Evolutionary conservation across 345 rosid species (phyloP), one percentile per base, ranked within the genome.

Genomic region (Mangifera indica): DNA sequence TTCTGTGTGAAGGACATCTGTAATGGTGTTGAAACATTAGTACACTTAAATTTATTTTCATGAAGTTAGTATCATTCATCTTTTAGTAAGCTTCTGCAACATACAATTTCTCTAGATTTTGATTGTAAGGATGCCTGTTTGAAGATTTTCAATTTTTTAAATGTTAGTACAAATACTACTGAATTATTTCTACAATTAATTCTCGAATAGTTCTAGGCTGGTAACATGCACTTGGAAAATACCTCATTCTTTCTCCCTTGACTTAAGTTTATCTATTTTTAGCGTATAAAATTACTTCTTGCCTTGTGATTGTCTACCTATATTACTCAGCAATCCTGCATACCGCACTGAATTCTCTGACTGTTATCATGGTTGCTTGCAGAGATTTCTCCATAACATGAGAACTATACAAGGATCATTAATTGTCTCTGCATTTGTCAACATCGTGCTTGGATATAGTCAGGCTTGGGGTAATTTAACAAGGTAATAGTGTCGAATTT

Each of bases 321-420:
- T 7, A 9, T 70, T 55, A 26, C 29, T 48, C 46, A 44, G 5
- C 40, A 5, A 46, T 57, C 66, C 20, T 74, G 45, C 42, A 11
- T 37, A 66, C 12, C 55, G 67, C 5, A 34, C 42, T 12, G 15
- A 21, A 63, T 60, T 26, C 40, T 18, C 62, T 66, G 56, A 63
- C 70, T 1, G 46, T 7, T 45, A 63, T 69, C 26, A 21, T 75
- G 17, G 42, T 62, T 78, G 63, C 26, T 75, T 84, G 82, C 88
- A 95, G 99, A 86, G 94, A 77, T 95, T 95, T 76, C 74, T 72
- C 45, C 85, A 78, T 75, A 82, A 83, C 8, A 93, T 95, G 48
- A 89, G 99, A 82, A 90, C 96, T 18, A 84, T 95, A 75, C 99
- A 95, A 77, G 98, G 99, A 72, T 91, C 98, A 4, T 63, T 95